Evolutionary conservation across 2,329 filamentous ascomycete species (phyloP).

Genomic region (Dryadomyces quercivorus): DNA sequence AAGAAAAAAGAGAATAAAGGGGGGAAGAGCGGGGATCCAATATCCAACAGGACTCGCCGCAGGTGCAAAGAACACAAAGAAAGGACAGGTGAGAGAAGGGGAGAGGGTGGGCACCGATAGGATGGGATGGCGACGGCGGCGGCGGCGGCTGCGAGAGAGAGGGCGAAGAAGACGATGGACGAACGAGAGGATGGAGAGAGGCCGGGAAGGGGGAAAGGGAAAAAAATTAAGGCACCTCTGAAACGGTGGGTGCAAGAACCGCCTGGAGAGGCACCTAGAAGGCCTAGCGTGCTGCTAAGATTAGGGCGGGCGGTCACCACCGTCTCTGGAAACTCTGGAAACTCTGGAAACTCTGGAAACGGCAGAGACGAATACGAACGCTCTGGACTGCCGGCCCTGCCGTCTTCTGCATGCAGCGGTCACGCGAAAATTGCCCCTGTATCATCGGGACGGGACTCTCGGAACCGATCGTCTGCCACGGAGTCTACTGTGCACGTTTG

Average conservation of each 20-base stretch:
- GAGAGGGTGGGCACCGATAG: neutral
- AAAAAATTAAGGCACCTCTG: neutral
- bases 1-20: neutral
- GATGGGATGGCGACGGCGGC: neutral
- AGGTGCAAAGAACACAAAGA: neutral
- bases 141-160: no score
- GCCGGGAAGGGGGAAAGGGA: neutral
- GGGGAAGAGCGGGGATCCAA: neutral
- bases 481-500: no score
- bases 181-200: neutral
- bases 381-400: no score
- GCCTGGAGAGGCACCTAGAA: neutral
- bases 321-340: no score
- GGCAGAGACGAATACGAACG: no score
- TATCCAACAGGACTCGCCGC: neutral
- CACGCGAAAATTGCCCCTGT: no score
- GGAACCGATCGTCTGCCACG: no score
- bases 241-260: constrained; percentile 1
- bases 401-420: no score
- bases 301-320: no score
- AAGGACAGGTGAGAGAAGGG: neutral
- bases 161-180: neutral
- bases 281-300: neutral
- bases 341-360: no score
- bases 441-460: no score